Percentiles rank a stretch among this genome's conserved stretches.
Conservation (phyloP, 2,329 filamentous ascomycete genomes). For the Tolypocladium album region DNA sequence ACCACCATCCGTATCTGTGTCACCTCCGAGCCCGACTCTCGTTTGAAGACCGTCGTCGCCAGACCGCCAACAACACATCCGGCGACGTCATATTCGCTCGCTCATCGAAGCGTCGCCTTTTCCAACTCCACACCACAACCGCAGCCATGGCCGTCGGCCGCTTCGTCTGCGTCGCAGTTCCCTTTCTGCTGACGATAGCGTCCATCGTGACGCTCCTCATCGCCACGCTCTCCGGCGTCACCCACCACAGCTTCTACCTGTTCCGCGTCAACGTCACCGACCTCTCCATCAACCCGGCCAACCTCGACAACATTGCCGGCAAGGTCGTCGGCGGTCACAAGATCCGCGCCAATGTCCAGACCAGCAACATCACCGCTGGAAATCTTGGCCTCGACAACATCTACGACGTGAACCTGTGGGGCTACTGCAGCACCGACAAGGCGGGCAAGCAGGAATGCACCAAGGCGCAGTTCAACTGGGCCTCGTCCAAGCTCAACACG, state of each 20-base stretch:
- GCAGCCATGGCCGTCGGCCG: slow-evolving; percentile 54
- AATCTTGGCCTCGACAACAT: slow-evolving; percentile 57
- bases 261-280: slow-evolving; percentile 52
- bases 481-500: slow-evolving; percentile 59
- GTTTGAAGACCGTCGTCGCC: not conserved
- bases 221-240: slow-evolving; percentile 43
- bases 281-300: slow-evolving; percentile 31
- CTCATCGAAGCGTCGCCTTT: not conserved
- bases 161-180: slow-evolving; percentile 77
- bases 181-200: slow-evolving; percentile 70
- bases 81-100: not conserved
- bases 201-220: slow-evolving; percentile 61
- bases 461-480: slow-evolving; percentile 64
- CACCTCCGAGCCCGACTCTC: not conserved
- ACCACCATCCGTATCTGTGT: not conserved
- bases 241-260: slow-evolving; percentile 45
- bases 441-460: slow-evolving; percentile 54
- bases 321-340: slow-evolving; percentile 9
- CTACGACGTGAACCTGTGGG: slow-evolving; percentile 79
- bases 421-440: slow-evolving; percentile 62
- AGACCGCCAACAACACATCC: not conserved
- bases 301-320: slow-evolving; percentile 23
- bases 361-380: slow-evolving; percentile 42
- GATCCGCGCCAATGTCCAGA: slow-evolving; percentile 11
- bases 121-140: slow-evolving; percentile 9